Evolutionary conservation across 345 rosid species (phyloP).

Genomic region (Gossypium longicalyx): DNA sequence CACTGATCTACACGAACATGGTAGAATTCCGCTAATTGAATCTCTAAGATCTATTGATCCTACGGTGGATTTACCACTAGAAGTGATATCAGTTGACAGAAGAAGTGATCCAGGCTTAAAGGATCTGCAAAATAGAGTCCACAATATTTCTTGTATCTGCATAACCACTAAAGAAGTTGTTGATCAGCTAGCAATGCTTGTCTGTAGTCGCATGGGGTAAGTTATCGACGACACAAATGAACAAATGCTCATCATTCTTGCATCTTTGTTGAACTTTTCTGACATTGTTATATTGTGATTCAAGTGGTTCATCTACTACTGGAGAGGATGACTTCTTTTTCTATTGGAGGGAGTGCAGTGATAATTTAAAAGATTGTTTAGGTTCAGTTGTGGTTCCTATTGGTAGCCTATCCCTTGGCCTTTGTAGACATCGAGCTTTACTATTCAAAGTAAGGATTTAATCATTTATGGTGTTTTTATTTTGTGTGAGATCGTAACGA

Average conservation of each 20-base stretch:
- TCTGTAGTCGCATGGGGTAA: constrained; percentile 91
- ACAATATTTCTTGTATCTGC: constrained; percentile 60
- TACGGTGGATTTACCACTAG: constrained; percentile 49
- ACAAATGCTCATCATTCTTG: constrained; percentile 5
- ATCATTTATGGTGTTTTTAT: not conserved
- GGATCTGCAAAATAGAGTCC: constrained; percentile 80
- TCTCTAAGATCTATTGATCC: constrained; percentile 75
- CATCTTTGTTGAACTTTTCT: constrained; percentile 20
- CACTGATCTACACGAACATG: constrained; percentile 74
- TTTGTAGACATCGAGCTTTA: constrained; percentile 94
- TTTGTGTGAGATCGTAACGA: not conserved
- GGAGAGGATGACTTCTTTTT: constrained; percentile 70
- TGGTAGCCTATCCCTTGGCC: constrained; percentile 85
- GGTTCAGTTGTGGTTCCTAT: constrained; percentile 88
- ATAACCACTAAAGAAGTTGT: constrained; percentile 80
- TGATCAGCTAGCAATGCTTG: constrained; percentile 90
- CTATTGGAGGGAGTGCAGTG: constrained; percentile 73
- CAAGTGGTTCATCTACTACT: constrained; percentile 64
- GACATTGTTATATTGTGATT: constrained; percentile 24
- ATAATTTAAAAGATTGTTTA: constrained; percentile 73
- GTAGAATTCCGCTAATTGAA: constrained; percentile 87
- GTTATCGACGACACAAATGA: constrained; percentile 27
- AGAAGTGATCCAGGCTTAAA: constrained; percentile 74
- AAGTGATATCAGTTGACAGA: constrained; percentile 77
- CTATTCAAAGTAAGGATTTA: constrained; percentile 78